Percentiles rank a stretch among this genome's conserved stretches.
Conservation (phyloP, 768 basidiomycete genomes). For the Kwoniella dendrophila region DNA sequence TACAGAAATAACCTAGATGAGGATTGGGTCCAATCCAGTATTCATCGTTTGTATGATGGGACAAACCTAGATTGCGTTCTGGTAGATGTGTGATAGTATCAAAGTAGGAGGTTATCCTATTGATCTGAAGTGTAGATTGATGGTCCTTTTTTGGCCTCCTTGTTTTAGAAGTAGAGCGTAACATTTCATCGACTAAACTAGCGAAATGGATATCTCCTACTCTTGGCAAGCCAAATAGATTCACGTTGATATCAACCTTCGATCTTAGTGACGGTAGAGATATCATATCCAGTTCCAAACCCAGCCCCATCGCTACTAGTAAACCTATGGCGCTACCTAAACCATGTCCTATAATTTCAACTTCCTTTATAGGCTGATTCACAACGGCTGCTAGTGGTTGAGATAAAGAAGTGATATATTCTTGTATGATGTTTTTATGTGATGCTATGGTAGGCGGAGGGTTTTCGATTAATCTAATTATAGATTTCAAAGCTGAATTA, state of each 20-base stretch:
- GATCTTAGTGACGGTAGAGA: neutral
- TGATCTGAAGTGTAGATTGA: constrained; percentile 17
- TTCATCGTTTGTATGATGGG: constrained; percentile 37
- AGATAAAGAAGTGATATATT: constrained; percentile 18
- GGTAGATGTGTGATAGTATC: constrained; percentile 50
- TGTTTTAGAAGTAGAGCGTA: neutral
- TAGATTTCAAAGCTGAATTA: constrained; percentile 25
- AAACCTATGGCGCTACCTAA: constrained; percentile 41
- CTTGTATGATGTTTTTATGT: constrained; percentile 18
- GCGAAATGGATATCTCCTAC: constrained; percentile 45
- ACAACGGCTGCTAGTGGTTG: neutral
- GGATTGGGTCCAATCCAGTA: constrained; percentile 49
- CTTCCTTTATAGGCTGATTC: constrained; percentile 24
- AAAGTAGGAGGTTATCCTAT: constrained; percentile 43
- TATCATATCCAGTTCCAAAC: constrained; percentile 24
- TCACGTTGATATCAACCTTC: constrained; percentile 33
- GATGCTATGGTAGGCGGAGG: constrained; percentile 23
- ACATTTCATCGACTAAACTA: constrained; percentile 32
- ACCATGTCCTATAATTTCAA: constrained; percentile 50
- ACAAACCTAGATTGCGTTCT: constrained; percentile 34
- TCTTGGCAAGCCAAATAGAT: constrained; percentile 41
- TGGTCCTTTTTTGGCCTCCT: neutral
- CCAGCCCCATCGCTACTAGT: constrained; percentile 37
- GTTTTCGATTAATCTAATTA: constrained; percentile 35
- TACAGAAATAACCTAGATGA: constrained; percentile 35